A percentile compares a stretch with the other conserved stretches of the same genome.
These are phyloP conservation scores for Phytophthora melonis DNA, from an alignment of 352 stramenopile genomes.

Conservation along the genomic window DNA sequence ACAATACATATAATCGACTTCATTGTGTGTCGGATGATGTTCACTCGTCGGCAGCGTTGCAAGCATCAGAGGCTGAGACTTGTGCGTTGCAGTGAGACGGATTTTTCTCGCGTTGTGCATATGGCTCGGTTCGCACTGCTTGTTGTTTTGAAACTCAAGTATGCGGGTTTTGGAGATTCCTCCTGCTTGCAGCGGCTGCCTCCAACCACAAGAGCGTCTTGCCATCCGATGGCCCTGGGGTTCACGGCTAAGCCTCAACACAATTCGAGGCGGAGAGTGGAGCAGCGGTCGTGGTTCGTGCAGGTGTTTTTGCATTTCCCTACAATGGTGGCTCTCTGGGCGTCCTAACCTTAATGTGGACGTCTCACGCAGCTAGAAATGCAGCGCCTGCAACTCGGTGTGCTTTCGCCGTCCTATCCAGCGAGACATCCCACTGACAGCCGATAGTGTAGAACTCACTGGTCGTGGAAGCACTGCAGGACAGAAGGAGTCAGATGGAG, in stretches of 20 bases:
- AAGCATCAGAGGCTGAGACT: too few relatives aligned
- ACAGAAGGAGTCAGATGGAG: too few relatives aligned
- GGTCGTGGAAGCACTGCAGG: neutral
- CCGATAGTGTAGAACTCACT: constrained; percentile 1
- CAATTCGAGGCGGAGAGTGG: neutral
- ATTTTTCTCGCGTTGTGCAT: neutral
- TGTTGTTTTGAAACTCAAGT: too few relatives aligned
- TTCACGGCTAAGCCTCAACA: too few relatives aligned
- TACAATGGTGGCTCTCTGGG: neutral
- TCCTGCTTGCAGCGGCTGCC: neutral
- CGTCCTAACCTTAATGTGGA: neutral
- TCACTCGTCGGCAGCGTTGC: too few relatives aligned
- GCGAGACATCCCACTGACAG: constrained; percentile 2
- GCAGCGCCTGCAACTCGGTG: neutral
- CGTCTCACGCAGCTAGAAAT: constrained; percentile 2
- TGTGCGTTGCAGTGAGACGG: neutral
- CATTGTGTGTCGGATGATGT: too few relatives aligned
- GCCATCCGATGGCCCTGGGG: neutral
- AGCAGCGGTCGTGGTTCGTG: neutral
- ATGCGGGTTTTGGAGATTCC: too few relatives aligned
- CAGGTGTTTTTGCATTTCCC: neutral
- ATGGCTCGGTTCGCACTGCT: neutral
- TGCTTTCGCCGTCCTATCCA: constrained; percentile 2
- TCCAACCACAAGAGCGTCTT: neutral
- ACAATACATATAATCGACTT: neutral